Conservation (phyloP, 108 stramenopile species). For the Cyclotella baltica region DNA sequence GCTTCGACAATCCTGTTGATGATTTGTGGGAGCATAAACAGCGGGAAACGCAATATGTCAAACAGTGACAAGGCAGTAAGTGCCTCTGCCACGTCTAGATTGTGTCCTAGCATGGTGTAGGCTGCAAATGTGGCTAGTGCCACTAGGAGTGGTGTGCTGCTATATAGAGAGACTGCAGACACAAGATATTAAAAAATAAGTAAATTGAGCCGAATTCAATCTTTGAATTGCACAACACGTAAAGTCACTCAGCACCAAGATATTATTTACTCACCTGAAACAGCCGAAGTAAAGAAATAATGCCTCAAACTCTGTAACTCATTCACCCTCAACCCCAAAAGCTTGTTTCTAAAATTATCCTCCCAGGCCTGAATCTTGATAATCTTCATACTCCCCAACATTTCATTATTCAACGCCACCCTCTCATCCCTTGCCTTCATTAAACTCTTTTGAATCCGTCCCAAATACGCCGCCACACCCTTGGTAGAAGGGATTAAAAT, state of each 20-base stretch:
- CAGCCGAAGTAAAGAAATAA: constrained; percentile 60
- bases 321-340: constrained; percentile 61
- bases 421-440: constrained; percentile 90
- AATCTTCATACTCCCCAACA: constrained; percentile 87
- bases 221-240: too few relatives aligned
- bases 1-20: constrained; percentile 96
- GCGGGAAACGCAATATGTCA: constrained; percentile 94
- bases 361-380: constrained; percentile 97
- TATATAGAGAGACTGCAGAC: constrained; percentile 65
- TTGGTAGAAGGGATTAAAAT: constrained; percentile 87
- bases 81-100: constrained; percentile 76
- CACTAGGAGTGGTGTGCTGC: constrained; percentile 75
- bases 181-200: not conserved
- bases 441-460: constrained; percentile 73
- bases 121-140: constrained; percentile 90
- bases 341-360: constrained; percentile 65
- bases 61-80: constrained; percentile 93
- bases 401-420: constrained; percentile 88
- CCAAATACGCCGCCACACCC: constrained; percentile 68
- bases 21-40: constrained; percentile 91
- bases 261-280: constrained; percentile 41
- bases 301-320: constrained; percentile 73
- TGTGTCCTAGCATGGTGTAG: constrained; percentile 76
- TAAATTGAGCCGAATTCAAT: not conserved
- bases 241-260: too few relatives aligned